phyloP scores from a whole-genome alignment of 176 grass and related monocot genomes.

The maize (Zea mays) region Zm-B73-REFERENCE-NAM-5.0 NC_050096.1:89480501-89481000 shows the following conservation, averaged over 20 bases:
- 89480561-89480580: too few species aligned
- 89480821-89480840: background rate
- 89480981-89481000: background rate
- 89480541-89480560: too few species aligned
- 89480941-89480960: background rate
- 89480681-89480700: background rate
- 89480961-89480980: background rate
- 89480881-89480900: background rate
- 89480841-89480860: constrained; percentile 27
- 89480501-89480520: too few species aligned
- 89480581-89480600: too few species aligned
- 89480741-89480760: constrained; percentile 37
- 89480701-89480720: constrained; percentile 42
- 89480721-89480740: constrained; percentile 56
- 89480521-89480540: too few species aligned
- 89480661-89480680: background rate
- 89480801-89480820: background rate
- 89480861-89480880: background rate
- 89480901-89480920: constrained; percentile 2
- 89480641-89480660: too few species aligned
- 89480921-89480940: constrained; percentile 38
- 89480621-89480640: too few species aligned
- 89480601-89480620: too few species aligned
- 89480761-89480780: constrained; percentile 2
- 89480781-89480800: background rate